Conservation (phyloP, 805 yeast genomes). For the Starmerella potacharoeniae region DNA sequence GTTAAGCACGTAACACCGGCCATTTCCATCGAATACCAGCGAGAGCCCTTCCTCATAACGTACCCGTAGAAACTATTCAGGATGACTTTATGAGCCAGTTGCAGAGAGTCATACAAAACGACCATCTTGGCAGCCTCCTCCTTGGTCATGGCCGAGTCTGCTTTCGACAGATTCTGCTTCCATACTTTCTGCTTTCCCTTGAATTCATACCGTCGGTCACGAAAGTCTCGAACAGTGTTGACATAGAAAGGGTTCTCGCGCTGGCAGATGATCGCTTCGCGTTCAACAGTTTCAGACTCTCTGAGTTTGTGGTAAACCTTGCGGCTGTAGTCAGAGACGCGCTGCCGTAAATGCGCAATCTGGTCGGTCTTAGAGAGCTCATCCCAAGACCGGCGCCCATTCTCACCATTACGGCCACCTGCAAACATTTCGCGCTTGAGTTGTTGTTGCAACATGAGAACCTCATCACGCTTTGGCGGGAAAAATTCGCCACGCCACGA, state of each 20-base stretch:
- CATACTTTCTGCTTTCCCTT: slow-evolving; percentile 88
- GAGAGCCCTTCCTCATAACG: slow-evolving; percentile 96
- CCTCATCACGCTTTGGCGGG: slow-evolving; percentile 86
- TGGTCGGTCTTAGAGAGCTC: slow-evolving; percentile 71
- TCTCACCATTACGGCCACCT: background rate
- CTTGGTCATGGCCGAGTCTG: slow-evolving; percentile 44
- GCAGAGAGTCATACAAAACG: slow-evolving; percentile 85
- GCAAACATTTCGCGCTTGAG: slow-evolving; percentile 51
- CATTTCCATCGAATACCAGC: slow-evolving; percentile 99
- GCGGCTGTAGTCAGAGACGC: slow-evolving; percentile 71
- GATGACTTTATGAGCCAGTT: slow-evolving; percentile 93
- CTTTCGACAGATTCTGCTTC: slow-evolving; percentile 64
- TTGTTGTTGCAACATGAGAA: slow-evolving; percentile 77
- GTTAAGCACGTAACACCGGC: slow-evolving; percentile 98
- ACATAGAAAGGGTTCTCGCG: slow-evolving; percentile 96
- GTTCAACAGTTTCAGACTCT: slow-evolving; percentile 68
- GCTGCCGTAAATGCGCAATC: slow-evolving; percentile 58
- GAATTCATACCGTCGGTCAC: slow-evolving; percentile 93
- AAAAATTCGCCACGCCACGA: slow-evolving; percentile 95
- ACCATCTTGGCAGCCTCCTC: slow-evolving; percentile 95
- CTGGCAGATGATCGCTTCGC: slow-evolving; percentile 93
- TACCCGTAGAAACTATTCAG: slow-evolving; percentile 94
- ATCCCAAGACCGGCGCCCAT: slow-evolving; percentile 41
- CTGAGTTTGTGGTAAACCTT: slow-evolving; percentile 76
- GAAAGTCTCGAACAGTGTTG: slow-evolving; percentile 81